Evolutionary conservation across 257 asterid species (phyloP).

Genomic region (Forsythia viridissima): DNA sequence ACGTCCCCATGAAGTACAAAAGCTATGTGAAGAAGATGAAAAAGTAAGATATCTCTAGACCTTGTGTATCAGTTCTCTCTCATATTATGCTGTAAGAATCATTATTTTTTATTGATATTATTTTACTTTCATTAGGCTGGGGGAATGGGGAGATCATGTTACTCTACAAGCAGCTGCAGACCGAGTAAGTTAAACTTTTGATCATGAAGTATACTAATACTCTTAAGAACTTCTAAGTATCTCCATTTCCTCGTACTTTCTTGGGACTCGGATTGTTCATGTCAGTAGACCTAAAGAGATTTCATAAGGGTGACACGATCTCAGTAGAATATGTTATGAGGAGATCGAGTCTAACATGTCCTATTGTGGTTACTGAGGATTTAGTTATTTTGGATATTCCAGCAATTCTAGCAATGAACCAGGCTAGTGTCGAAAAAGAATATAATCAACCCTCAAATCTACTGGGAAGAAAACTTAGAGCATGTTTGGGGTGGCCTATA

Average conservation of each 20-base stretch:
- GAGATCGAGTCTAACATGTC: too few relatives aligned
- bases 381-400: background rate
- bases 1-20: conserved; percentile 90
- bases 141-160: conserved; percentile 99
- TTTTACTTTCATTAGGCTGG: conserved; percentile 48
- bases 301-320: background rate
- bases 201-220: background rate
- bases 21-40: conserved; percentile 84
- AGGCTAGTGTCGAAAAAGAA: background rate
- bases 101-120: conserved; percentile 16
- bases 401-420: background rate
- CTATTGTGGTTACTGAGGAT: background rate
- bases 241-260: background rate
- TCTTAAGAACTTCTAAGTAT: background rate
- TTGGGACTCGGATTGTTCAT: background rate
- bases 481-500: too few relatives aligned
- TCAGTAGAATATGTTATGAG: background rate
- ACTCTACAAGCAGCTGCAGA: conserved; percentile 99
- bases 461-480: background rate
- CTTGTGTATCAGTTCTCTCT: conserved; percentile 6
- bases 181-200: conserved; percentile 51
- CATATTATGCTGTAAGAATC: background rate
- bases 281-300: background rate
- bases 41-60: conserved; percentile 44
- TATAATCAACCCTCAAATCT: background rate